Percentiles rank a stretch among this genome's conserved stretches.
These are phyloP conservation scores for Lactarius vividus DNA, from an alignment of 768 basidiomycete species.

Conservation along the genomic window DNA sequence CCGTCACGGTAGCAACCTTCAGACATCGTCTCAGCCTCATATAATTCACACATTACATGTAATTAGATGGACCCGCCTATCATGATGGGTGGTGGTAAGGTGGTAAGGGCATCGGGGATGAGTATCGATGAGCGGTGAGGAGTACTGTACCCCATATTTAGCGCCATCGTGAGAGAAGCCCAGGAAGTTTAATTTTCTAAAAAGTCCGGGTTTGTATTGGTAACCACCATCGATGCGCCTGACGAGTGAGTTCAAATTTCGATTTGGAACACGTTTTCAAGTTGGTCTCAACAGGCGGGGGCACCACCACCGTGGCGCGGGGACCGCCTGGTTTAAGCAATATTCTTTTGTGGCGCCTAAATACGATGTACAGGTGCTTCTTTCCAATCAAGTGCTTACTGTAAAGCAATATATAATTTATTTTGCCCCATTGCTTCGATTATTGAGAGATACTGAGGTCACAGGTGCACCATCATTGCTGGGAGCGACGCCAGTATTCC, in stretches of 20 bases:
- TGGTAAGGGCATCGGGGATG: too few relatives aligned
- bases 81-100: too few relatives aligned
- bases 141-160: too few relatives aligned
- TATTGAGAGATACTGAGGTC: neutral
- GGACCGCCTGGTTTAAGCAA: too few relatives aligned
- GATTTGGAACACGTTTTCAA: neutral
- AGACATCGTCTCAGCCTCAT: too few relatives aligned
- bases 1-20: too few relatives aligned
- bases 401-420: neutral
- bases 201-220: neutral
- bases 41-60: too few relatives aligned
- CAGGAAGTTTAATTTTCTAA: neutral
- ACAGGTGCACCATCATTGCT: constrained; percentile 9
- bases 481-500: constrained; percentile 9
- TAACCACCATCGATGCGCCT: neutral
- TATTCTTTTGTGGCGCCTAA: neutral
- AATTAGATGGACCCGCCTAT: too few relatives aligned
- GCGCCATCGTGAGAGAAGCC: neutral
- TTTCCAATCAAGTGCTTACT: neutral
- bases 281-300: neutral
- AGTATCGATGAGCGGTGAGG: too few relatives aligned
- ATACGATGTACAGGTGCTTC: neutral
- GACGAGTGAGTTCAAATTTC: neutral
- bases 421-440: neutral
- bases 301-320: too few relatives aligned